Evolutionary conservation across 306 rosid species (phyloP).

Genomic region (Fragaria iinumae): DNA sequence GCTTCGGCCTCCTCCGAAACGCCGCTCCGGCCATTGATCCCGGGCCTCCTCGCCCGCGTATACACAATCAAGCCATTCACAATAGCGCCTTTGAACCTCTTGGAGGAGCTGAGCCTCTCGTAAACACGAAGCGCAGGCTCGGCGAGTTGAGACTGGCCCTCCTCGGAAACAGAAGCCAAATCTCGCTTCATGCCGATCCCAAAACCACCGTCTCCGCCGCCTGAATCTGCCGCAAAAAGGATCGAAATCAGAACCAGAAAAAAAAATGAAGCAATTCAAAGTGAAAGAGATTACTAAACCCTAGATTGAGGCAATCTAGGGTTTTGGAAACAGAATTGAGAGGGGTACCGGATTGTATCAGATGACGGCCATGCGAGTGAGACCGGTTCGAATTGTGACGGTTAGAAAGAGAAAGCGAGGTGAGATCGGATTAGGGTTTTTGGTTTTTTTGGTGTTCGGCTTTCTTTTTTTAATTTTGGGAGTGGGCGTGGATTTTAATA

Average conservation of each 20-base stretch:
- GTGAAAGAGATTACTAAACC: neutral
- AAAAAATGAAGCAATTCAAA: neutral
- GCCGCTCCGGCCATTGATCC: slow-evolving; percentile 26
- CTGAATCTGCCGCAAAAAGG: slow-evolving; percentile 18
- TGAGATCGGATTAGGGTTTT: slow-evolving; percentile 46
- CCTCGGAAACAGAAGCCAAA: slow-evolving; percentile 38
- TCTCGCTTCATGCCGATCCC: slow-evolving; percentile 47
- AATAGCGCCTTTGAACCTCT: slow-evolving; percentile 38
- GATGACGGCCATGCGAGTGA: slow-evolving; percentile 28
- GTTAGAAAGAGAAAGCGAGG: neutral
- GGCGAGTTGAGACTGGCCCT: slow-evolving; percentile 40
- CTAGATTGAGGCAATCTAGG: neutral
- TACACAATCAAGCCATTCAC: slow-evolving; percentile 81
- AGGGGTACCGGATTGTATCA: slow-evolving; percentile 35
- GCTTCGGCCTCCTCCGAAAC: slow-evolving; percentile 19
- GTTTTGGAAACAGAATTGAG: slow-evolving; percentile 10
- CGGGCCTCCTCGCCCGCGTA: slow-evolving; percentile 53
- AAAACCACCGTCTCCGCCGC: slow-evolving; percentile 10
- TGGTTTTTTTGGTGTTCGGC: neutral
- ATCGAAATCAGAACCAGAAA: neutral
- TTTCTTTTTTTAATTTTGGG: neutral
- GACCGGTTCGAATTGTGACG: slow-evolving; percentile 4
- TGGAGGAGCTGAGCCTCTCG: slow-evolving; percentile 29
- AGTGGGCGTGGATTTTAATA: slow-evolving; percentile 12
- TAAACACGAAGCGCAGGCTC: slow-evolving; percentile 28